Base-by-base conservation (phyloP, 1,284 basidiomycete species). In the Moniliophthora roreri region DNA sequence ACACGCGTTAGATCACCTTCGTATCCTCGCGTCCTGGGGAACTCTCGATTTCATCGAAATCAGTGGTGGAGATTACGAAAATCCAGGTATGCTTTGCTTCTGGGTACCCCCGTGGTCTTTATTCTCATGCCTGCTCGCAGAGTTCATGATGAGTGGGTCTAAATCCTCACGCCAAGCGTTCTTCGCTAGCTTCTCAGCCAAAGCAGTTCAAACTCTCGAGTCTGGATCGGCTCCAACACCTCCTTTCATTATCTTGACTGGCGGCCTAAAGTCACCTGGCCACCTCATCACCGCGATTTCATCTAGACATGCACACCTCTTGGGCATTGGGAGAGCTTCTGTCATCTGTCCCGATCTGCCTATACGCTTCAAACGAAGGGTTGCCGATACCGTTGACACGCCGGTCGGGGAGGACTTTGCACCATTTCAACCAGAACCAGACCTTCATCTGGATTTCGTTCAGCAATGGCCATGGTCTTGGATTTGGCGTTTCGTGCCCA, bases 31-130 rank as follows among this genome's bases (percentile, higher is more conserved):
- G 0, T 68, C 70, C 23, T 90, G 87, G 80, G 76, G 76, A 0
- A 69, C 71, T 10, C 67, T 93, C 1, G 93, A 94, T 67, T 91
- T 93, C 66, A 85, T 95, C 49, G 91, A 95, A 69, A 82, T 95
- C 55, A 92, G 87, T 58, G 93, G 93, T 3, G 93, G 93, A 1
- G 87, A 89, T 63, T 95, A 95, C 62, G 90, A 94, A 65, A 81
- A 79, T 23, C 89, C 90, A 59, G 83, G 89, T 85, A 63, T 46
- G 75, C n/a, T n/a, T n/a, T n/a, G n/a, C n/a, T n/a, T n/a, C n/a
- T n/a, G n/a, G n/a, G n/a, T n/a, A n/a, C n/a, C n/a, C n/a, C n/a
- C n/a, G n/a, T n/a, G n/a, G n/a, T n/a, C n/a, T n/a, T n/a, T n/a
- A n/a, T n/a, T n/a, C n/a, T n/a, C n/a, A n/a, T n/a, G n/a, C n/a